Evolutionary conservation across 306 rosid species (phyloP).

Genomic region (Canavalia ensiformis): DNA sequence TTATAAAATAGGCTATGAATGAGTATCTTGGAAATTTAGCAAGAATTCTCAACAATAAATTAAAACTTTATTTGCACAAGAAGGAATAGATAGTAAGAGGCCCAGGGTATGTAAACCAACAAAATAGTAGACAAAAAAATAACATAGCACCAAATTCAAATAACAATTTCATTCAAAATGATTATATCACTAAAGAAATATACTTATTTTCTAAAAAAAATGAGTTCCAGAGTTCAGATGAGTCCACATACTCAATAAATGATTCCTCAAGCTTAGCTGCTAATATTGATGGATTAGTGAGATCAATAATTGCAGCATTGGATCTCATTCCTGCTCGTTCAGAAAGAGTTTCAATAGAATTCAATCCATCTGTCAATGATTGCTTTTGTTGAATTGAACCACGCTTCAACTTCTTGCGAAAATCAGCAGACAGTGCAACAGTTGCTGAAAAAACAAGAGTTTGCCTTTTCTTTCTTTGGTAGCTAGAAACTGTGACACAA

Average conservation of each 20-base stretch:
- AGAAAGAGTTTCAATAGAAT: constrained; percentile 87
- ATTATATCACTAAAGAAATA: constrained; percentile 8
- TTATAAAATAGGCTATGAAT: background rate
- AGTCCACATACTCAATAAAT: constrained; percentile 83
- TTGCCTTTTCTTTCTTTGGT: constrained; percentile 92
- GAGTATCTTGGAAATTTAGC: constrained; percentile 31
- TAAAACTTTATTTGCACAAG: constrained; percentile 22
- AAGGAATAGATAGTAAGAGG: constrained; percentile 31
- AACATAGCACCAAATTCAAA: constrained; percentile 17
- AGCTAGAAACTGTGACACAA: constrained; percentile 63
- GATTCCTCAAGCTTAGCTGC: constrained; percentile 92
- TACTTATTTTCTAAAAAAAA: constrained; percentile 19
- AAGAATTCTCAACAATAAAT: constrained; percentile 32
- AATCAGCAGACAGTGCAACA: constrained; percentile 87
- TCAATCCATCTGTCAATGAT: constrained; percentile 65
- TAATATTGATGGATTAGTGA: constrained; percentile 78
- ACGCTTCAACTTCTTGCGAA: constrained; percentile 90
- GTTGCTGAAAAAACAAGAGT: constrained; percentile 98
- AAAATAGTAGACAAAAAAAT: background rate
- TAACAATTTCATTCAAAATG: background rate
- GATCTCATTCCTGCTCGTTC: constrained; percentile 93
- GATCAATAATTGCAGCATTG: constrained; percentile 89
- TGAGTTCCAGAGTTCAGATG: constrained; percentile 38
- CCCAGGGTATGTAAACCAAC: constrained; percentile 10
- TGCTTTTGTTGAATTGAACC: constrained; percentile 69